Conservation (phyloP, 495 filamentous ascomycete species). For the Jackrogersella minutella region DNA sequence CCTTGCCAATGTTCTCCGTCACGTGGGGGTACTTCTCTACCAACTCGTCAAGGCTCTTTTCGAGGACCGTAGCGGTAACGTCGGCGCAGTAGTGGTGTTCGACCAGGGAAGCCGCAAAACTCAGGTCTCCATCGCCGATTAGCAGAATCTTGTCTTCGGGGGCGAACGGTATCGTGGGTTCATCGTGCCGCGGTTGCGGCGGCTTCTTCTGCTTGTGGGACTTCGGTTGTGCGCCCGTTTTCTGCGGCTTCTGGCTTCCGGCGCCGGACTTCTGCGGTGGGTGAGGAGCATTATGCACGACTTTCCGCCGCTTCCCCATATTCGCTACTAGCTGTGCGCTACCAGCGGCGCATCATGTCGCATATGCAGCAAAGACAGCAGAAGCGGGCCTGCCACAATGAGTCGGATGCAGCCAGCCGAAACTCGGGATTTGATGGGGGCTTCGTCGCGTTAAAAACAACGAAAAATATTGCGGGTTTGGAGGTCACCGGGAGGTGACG, state of each 20-base stretch:
- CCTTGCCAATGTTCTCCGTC: slow-evolving; percentile 62
- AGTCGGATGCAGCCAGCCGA: not conserved
- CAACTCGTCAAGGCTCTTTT: slow-evolving; percentile 57
- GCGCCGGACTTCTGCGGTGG: slow-evolving; percentile 11
- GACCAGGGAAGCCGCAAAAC: slow-evolving; percentile 80
- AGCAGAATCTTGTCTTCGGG: slow-evolving; percentile 77
- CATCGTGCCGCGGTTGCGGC: slow-evolving; percentile 47
- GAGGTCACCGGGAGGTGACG: slow-evolving; percentile 3
- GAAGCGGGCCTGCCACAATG: not conserved
- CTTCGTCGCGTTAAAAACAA: not conserved
- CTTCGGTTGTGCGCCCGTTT: slow-evolving; percentile 18
- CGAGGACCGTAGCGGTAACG: slow-evolving; percentile 64
- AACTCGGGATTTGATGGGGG: not conserved
- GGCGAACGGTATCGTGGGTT: slow-evolving; percentile 77
- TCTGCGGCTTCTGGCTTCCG: slow-evolving; percentile 25
- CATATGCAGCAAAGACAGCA: not conserved
- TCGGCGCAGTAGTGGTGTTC: slow-evolving; percentile 72
- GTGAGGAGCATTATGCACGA: slow-evolving; percentile 35
- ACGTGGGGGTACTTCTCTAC: slow-evolving; percentile 81
- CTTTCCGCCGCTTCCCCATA: slow-evolving; percentile 52
- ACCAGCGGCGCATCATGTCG: slow-evolving; percentile 35
- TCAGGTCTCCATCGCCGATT: slow-evolving; percentile 94
- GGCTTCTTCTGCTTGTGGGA: slow-evolving; percentile 11
- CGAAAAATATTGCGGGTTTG: not conserved
- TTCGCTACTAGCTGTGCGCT: slow-evolving; percentile 10